Conservation (phyloP, 2,329 filamentous ascomycete species). For the Penicillium decumbens region DNA sequence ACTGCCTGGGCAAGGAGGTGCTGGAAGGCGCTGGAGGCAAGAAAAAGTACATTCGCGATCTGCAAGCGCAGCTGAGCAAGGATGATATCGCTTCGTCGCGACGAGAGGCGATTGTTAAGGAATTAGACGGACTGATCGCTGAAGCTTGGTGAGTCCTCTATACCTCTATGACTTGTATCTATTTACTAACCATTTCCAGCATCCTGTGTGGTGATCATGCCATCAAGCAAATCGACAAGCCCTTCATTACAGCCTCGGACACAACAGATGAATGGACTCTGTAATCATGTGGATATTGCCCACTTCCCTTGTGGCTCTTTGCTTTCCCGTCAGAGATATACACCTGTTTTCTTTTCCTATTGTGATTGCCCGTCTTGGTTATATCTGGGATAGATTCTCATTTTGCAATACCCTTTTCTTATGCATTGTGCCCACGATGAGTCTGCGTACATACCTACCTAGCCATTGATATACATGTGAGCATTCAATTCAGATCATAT, state of each 20-base stretch:
- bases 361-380: background rate
- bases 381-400: background rate
- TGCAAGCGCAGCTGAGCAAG: conserved; percentile 77
- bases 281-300: conserved; percentile 31
- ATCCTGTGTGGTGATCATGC: conserved; percentile 92
- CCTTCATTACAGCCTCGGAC: conserved; percentile 73
- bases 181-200: conserved; percentile 47
- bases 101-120: conserved; percentile 76
- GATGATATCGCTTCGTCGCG: conserved; percentile 65
- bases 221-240: conserved; percentile 89
- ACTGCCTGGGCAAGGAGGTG: conserved; percentile 83
- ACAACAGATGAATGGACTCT: conserved; percentile 75
- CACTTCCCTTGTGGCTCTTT: background rate
- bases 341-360: background rate
- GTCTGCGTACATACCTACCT: background rate
- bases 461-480: background rate
- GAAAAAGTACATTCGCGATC: conserved; percentile 73
- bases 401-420: conserved; percentile 11
- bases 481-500: background rate
- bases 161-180: background rate
- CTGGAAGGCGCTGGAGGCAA: conserved; percentile 75
- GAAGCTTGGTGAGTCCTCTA: conserved; percentile 67
- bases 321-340: background rate
- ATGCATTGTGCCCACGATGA: background rate
- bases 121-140: conserved; percentile 88